Conservation (phyloP, 129 eudicot species). For the Pittosporum tobira region DNA sequence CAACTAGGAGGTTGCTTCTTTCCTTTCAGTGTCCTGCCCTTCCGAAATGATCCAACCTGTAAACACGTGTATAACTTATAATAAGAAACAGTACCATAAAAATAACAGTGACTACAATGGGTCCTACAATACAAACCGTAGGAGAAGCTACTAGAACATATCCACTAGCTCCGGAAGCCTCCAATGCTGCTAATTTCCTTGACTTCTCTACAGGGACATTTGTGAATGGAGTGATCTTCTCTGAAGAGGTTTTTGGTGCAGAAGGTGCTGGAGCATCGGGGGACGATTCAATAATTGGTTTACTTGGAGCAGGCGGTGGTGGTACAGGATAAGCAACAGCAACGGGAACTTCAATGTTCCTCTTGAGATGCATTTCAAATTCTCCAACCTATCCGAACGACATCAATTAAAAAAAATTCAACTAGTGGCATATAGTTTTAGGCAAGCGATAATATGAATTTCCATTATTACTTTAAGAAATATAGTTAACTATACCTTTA, state of each 20-base stretch:
- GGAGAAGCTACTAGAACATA: conserved; percentile 76
- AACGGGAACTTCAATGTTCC: conserved; percentile 49
- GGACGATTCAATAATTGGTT: conserved; percentile 42
- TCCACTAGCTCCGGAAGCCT: conserved; percentile 79
- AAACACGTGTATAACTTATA: conserved; percentile 5
- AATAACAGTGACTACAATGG: not conserved
- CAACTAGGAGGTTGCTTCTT: conserved; percentile 59
- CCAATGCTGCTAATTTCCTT: conserved; percentile 63
- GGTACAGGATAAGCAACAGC: conserved; percentile 40
- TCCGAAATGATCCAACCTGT: conserved; percentile 85
- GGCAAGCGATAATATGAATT: no score
- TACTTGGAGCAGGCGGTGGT: conserved; percentile 54
- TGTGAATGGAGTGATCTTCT: conserved; percentile 47
- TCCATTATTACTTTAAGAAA: no score
- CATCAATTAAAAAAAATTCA: not conserved
- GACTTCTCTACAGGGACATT: conserved; percentile 46
- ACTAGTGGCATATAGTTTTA: not conserved
- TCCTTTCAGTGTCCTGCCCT: conserved; percentile 66
- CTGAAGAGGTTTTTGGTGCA: conserved; percentile 41
- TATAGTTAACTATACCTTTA: no score
- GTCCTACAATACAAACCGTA: conserved; percentile 40
- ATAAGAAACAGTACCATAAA: not conserved
- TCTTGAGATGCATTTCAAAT: conserved; percentile 85
- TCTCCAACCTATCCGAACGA: conserved; percentile 52
- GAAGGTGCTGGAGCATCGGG: conserved; percentile 40